Percentiles rank a stretch among this genome's conserved stretches.
Conservation (phyloP, 2,329 filamentous ascomycete species). For the Alternaria burnsii region DNA sequence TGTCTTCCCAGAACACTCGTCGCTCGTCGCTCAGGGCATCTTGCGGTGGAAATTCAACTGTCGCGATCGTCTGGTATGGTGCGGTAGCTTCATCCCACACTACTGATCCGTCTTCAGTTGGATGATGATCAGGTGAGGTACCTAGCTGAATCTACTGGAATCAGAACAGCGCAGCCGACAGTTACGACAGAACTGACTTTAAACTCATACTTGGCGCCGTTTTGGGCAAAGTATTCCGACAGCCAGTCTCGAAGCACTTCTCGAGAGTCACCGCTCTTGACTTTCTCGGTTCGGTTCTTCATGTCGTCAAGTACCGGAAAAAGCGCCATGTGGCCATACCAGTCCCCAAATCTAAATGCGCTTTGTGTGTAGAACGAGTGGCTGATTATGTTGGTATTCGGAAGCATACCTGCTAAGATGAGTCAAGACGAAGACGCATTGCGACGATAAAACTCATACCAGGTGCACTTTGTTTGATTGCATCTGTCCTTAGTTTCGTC, state of each 20-base stretch:
- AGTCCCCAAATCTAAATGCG: slow-evolving; percentile 41
- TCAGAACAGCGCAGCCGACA: background rate
- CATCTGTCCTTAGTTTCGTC: slow-evolving; percentile 34
- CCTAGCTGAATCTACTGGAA: slow-evolving; percentile 40
- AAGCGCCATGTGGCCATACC: slow-evolving; percentile 41
- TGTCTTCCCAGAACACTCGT: slow-evolving; percentile 42
- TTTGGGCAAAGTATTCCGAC: slow-evolving; percentile 24
- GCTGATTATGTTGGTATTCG: slow-evolving; percentile 51
- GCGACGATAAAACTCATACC: slow-evolving; percentile 22
- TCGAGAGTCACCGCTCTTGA: slow-evolving; percentile 28
- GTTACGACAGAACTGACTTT: slow-evolving; percentile 14
- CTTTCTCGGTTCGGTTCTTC: slow-evolving; percentile 27
- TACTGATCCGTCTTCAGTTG: slow-evolving; percentile 41
- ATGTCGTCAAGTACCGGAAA: slow-evolving; percentile 36
- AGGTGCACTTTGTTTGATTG: slow-evolving; percentile 39
- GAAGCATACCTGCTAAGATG: slow-evolving; percentile 12
- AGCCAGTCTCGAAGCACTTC: slow-evolving; percentile 42
- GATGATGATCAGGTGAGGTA: slow-evolving; percentile 37
- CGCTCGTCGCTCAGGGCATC: slow-evolving; percentile 33
- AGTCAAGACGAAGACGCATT: background rate
- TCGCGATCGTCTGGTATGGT: slow-evolving; percentile 42
- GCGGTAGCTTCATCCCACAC: slow-evolving; percentile 44
- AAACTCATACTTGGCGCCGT: slow-evolving; percentile 43
- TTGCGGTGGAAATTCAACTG: slow-evolving; percentile 37
- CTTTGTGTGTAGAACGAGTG: slow-evolving; percentile 44